These are phyloP conservation scores for Calocera viscosa DNA, from an alignment of 768 basidiomycete species.

Conservation along the genomic window DNA sequence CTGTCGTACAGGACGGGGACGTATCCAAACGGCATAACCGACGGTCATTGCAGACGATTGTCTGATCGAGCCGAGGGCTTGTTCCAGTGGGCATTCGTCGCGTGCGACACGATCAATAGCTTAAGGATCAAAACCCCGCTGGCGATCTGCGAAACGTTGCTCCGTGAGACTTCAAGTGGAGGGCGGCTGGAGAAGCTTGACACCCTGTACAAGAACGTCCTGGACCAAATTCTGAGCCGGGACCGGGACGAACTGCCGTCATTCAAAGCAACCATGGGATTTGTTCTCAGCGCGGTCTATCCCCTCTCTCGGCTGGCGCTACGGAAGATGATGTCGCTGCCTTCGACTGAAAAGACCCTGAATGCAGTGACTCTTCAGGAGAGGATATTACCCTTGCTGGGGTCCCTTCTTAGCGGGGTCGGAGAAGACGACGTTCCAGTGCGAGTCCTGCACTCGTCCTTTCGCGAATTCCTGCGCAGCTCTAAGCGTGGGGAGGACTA, in stretches of 20 bases:
- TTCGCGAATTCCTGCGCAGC: background rate
- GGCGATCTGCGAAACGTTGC: background rate
- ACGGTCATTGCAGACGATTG: too few relatives aligned
- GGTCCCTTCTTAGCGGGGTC: background rate
- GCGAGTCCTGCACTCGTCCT: background rate
- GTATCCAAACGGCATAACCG: too few relatives aligned
- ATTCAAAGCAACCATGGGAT: background rate
- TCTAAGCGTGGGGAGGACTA: background rate
- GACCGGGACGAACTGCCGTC: background rate
- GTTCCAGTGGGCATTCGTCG: background rate
- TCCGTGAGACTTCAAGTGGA: background rate
- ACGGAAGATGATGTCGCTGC: background rate
- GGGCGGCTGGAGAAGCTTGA: background rate
- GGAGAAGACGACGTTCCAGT: background rate
- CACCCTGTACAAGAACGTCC: background rate
- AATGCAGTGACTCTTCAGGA: background rate
- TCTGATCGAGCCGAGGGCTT: background rate
- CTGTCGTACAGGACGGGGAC: background rate
- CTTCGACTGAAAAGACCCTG: too few relatives aligned
- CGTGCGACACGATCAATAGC: background rate
- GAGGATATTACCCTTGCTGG: background rate
- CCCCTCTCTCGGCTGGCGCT: background rate
- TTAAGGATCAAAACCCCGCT: background rate
- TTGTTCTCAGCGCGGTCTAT: background rate
- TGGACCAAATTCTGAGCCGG: background rate